These are phyloP conservation scores for Nothophaeocryptopus gaeumannii DNA, from an alignment of 2,329 filamentous ascomycete genomes.

Conservation along the genomic window DNA sequence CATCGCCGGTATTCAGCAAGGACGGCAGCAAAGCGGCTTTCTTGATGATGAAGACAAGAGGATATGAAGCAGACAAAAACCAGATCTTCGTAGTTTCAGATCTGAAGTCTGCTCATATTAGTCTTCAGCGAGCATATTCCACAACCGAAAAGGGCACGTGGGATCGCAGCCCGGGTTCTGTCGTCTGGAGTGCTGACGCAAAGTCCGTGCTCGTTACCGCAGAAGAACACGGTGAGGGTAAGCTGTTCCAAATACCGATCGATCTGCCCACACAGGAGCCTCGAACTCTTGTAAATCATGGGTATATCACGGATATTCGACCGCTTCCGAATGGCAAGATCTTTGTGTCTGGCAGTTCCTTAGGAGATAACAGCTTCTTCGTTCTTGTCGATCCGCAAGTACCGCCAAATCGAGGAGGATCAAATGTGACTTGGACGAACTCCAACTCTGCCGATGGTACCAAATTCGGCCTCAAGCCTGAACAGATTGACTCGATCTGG, in stretches of 20 bases:
- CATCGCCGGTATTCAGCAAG: constrained; percentile 69
- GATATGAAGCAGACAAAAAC: constrained; percentile 80
- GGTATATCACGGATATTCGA: constrained; percentile 54
- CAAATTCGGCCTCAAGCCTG: constrained; percentile 59
- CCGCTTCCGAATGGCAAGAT: constrained; percentile 53
- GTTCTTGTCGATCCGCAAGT: constrained; percentile 57
- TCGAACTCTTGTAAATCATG: constrained; percentile 53
- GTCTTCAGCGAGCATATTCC: constrained; percentile 1
- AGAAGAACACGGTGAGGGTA: constrained; percentile 63
- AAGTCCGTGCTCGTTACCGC: constrained; percentile 68
- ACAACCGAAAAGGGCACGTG: constrained; percentile 35
- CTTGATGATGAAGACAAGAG: constrained; percentile 69
- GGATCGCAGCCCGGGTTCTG: constrained; percentile 53
- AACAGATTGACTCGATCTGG: constrained; percentile 67
- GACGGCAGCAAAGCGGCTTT: constrained; percentile 71
- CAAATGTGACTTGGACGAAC: constrained; percentile 26
- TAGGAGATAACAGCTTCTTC: constrained; percentile 71
- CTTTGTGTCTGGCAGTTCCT: constrained; percentile 65
- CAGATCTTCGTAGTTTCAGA: constrained; percentile 64
- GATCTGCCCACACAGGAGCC: constrained; percentile 25
- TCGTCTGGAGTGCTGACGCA: constrained; percentile 54
- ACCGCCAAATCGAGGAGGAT: constrained; percentile 27
- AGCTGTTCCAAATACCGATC: constrained; percentile 50
- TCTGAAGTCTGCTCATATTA: constrained; percentile 35
- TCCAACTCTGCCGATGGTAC: constrained; percentile 65